These are phyloP conservation scores for Dactylonectria estremocensis DNA, from an alignment of 2,329 filamentous ascomycete species.

Conservation along the genomic window DNA sequence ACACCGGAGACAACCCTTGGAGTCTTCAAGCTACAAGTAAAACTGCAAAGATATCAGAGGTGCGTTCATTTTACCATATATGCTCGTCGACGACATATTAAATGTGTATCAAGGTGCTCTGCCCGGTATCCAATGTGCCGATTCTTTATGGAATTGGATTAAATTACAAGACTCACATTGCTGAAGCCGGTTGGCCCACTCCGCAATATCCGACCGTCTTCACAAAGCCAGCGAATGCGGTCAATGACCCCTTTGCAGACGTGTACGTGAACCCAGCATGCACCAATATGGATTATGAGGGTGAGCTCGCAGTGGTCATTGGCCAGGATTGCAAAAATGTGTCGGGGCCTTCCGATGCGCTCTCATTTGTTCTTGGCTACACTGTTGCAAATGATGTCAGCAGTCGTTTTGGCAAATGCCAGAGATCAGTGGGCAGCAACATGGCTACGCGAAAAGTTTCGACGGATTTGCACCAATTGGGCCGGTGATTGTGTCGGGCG, in stretches of 20 bases:
- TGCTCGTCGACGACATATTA: background rate
- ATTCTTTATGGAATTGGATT: conserved; percentile 19
- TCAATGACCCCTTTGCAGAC: conserved; percentile 9
- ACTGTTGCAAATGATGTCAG: conserved; percentile 18
- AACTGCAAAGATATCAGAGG: conserved; percentile 12
- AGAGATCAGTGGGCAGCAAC: conserved; percentile 18
- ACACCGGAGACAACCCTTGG: conserved; percentile 15
- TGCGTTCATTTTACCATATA: background rate
- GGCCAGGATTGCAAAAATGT: conserved; percentile 20
- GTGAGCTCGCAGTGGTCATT: conserved; percentile 13
- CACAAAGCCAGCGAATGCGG: conserved; percentile 17
- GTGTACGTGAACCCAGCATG: background rate
- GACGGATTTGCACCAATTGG: conserved; percentile 21
- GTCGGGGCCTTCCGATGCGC: background rate
- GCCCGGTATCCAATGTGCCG: conserved; percentile 4
- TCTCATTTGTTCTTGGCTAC: conserved; percentile 6
- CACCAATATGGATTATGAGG: conserved; percentile 20
- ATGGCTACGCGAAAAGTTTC: conserved; percentile 24
- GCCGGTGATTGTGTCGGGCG: conserved; percentile 8
- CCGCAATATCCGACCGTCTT: conserved; percentile 16
- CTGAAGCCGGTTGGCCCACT: conserved; percentile 15
- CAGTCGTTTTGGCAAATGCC: conserved; percentile 21
- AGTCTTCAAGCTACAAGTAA: background rate
- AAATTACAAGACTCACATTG: conserved; percentile 22
- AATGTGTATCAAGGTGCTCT: conserved; percentile 3